A percentile compares a stretch with the other conserved stretches of the same genome.
These are phyloP conservation scores for Penicillium atrosanguineum DNA, from an alignment of 495 filamentous ascomycete species.

Conservation along the genomic window DNA sequence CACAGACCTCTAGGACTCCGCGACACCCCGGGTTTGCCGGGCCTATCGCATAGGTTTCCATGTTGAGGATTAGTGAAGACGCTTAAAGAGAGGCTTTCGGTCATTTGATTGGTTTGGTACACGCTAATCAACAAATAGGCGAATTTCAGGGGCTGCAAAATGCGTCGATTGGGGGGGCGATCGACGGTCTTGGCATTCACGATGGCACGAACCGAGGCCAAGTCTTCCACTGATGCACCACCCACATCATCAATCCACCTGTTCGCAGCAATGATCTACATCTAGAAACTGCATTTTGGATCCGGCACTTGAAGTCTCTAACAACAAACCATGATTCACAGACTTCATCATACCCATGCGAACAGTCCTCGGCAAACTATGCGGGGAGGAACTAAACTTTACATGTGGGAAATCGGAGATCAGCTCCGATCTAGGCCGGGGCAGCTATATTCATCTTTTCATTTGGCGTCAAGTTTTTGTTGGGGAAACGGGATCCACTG, in stretches of 20 bases:
- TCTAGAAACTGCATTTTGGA: background rate
- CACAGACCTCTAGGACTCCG: background rate
- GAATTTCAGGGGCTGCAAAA: background rate
- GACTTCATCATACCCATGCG: background rate
- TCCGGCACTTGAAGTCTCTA: background rate
- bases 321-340: background rate
- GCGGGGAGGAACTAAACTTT: slow-evolving; percentile 11
- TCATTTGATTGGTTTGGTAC: background rate
- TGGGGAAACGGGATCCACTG: slow-evolving; percentile 20
- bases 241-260: background rate
- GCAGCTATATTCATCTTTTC: slow-evolving; percentile 1
- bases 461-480: slow-evolving; percentile 18
- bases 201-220: slow-evolving; percentile 10
- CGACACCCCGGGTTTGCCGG: background rate
- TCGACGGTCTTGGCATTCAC: slow-evolving; percentile 12
- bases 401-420: slow-evolving; percentile 17
- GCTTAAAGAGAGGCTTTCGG: background rate
- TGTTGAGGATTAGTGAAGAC: background rate
- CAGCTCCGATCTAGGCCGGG: slow-evolving; percentile 1
- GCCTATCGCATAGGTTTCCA: background rate
- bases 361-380: slow-evolving; percentile 2
- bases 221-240: background rate
- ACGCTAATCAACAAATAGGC: background rate
- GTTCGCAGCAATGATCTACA: background rate
- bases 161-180: background rate